Evolutionary conservation across 371 early-diverging fungal genomes (phyloP), one percentile per base, ranked within the genome.

Genomic region (Mortierella polycephala): DNA sequence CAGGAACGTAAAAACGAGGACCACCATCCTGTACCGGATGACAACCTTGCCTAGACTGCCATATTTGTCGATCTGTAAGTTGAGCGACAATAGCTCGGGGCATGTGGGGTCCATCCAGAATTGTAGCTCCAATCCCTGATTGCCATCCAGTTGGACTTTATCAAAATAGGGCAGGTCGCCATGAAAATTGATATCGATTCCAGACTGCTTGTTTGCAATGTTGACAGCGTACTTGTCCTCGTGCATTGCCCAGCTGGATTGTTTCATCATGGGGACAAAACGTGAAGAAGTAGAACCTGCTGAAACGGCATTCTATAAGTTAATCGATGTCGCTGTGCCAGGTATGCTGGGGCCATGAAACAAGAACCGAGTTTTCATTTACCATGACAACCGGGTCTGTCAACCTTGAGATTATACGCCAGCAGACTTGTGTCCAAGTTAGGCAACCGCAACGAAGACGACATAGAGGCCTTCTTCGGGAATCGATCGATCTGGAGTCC

Each of bases 191-290:
- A 94, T 55, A 50, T 90, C 88, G 11, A 87, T 72, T 13, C 83
- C 81, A 1, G 61, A 62, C 5, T 68, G 62, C 47, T 57, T 65
- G 37, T 13, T 54, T 1, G 53, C 66, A 30, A 75, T 62, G 37
- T 82, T 89, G 57, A 88, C 87, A 71, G 87, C 87, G 54, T 89
- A 93, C 65, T 89, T 92, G 62, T 90, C 90, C 74, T 94, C 94
- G 57, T 88, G 85, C 84, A 87, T 86, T 21, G 85, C 81, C 12
- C 88, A 88, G 46, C 90, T 92, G 0, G 94, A 91, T 64, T 94
- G 94, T 4, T 88, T 82, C 14, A 92, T 67, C 61, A 81, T 54
- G 18, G 77, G 67, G 1, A 47, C n/a, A 12, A 71, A 75, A 1
- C 18, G 60, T 13, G 39, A 39, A 3, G 2, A 49, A 41, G 30